phyloP scores from a whole-genome alignment of 345 rosid genomes.

The Hibiscus tridactylites region DNA sequence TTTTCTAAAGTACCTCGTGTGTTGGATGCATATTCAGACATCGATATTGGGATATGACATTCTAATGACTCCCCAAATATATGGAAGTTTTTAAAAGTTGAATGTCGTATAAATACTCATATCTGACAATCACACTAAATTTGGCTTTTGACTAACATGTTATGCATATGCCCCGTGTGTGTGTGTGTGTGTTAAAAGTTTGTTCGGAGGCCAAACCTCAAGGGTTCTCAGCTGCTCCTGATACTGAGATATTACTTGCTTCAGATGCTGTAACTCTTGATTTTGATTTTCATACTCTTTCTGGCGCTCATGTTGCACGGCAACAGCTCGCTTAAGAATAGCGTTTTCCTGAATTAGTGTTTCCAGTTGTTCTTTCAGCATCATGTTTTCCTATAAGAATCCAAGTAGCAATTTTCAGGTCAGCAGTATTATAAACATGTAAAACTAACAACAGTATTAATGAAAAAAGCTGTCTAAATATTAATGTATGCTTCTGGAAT shows the following conservation, averaged over 20 bases:
- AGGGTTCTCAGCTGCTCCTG: conserved; percentile 18
- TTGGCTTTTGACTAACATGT: background rate
- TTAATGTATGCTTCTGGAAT: background rate
- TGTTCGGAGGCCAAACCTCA: conserved; percentile 5
- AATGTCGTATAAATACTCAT: background rate
- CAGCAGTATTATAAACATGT: too few species aligned
- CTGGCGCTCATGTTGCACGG: conserved; percentile 17
- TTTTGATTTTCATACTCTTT: conserved; percentile 7
- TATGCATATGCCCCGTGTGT: background rate
- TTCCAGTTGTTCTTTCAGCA: conserved; percentile 14
- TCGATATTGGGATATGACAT: background rate
- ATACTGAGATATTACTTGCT: conserved; percentile 12
- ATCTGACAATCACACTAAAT: background rate
- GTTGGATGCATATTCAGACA: background rate
- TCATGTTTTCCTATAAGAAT: conserved; percentile 5
- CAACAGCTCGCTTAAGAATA: conserved; percentile 15
- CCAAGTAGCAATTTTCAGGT: background rate
- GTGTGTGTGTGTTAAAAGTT: background rate
- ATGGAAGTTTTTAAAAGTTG: background rate
- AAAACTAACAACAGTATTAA: too few species aligned
- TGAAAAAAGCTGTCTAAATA: too few species aligned
- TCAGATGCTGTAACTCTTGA: conserved; percentile 10
- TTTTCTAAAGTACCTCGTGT: background rate
- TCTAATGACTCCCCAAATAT: background rate
- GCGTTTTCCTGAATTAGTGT: conserved; percentile 9